Base-by-base conservation (phyloP, 2,329 filamentous ascomycete species). In the Simplicillium aogashimaense region DNA sequence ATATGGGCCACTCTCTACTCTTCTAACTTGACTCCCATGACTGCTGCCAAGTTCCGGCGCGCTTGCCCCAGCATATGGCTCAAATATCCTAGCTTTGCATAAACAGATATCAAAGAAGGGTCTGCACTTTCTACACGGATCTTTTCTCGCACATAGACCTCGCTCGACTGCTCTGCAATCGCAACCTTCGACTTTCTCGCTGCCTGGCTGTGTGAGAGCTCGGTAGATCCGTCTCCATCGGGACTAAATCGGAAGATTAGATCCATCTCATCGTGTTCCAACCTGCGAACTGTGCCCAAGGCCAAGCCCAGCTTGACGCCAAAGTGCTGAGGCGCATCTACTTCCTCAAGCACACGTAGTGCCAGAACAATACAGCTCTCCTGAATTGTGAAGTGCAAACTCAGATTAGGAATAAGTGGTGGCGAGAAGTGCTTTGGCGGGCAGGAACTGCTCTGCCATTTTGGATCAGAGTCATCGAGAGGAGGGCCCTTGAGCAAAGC, bases 71-170 rank as follows among this genome's bases (percentile, higher is more conserved):
- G 70, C 45, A 81, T 81, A 51, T 88, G 77, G 46, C 83, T 81
- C 42, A 95, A 63, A 4, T 85, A 87, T 25, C 74, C 78, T 49
- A 95, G 66, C 63, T 95, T 95, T 5, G 87, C 83, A 58, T 86
- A 82, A 29, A 92, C 70, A 29, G 85, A 83, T 57, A 95, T 80
- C 47, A 95, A 58, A 50, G 80, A 89, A 1, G 90, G 90, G 58
- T 97, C 89, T 41, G 88, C 86, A 52, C 79, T 90, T 60, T 95
- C 89, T 2, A 95, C 82, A 32, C 84, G 74, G 4, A 95, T 76
- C 65, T 95, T 95, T 58, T 95, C 90, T 49, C 82, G 79, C 35
- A 97, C 90, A 47, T 78, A 82, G 3, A 95, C 88, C 45, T 92
- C 34, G 15, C 37, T 31, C 7, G 31, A 7, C 3, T 38, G 15